phyloP scores from a whole-genome alignment of 1,284 basidiomycete species.

The Ceratobasidium sp. region DNA sequence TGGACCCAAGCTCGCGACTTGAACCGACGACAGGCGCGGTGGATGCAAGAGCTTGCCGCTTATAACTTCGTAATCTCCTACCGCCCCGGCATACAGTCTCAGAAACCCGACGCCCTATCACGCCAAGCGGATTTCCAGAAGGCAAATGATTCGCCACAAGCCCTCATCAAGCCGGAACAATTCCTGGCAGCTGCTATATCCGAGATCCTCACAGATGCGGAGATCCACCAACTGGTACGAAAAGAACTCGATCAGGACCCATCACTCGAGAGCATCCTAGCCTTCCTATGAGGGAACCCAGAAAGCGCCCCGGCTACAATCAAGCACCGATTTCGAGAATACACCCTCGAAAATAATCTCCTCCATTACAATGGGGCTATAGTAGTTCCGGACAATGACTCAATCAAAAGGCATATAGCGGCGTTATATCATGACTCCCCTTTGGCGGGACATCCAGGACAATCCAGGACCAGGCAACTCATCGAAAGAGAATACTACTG shows the following conservation, averaged over 20 bases:
- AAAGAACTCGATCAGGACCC: too few species aligned
- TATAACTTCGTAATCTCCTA: background rate
- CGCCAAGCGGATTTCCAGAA: background rate
- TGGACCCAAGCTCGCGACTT: background rate
- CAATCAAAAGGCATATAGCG: background rate
- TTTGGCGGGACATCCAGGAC: constrained; percentile 49
- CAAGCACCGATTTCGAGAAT: background rate
- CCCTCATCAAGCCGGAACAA: background rate
- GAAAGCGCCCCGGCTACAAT: background rate
- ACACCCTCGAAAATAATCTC: background rate
- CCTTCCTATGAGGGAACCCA: background rate
- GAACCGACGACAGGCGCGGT: constrained; percentile 47
- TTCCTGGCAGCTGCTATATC: too few species aligned
- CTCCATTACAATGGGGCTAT: background rate
- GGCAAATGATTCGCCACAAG: background rate
- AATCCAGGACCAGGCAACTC: constrained; percentile 46
- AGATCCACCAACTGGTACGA: too few species aligned
- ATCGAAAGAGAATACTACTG: constrained; percentile 5
- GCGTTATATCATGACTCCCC: background rate
- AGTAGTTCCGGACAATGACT: background rate
- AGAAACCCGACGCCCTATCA: background rate
- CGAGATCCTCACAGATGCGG: too few species aligned
- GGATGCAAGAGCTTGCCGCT: constrained; percentile 35
- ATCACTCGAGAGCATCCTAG: background rate
- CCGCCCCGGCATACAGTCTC: background rate